These are phyloP conservation scores for Solanum sejunctum DNA, from an alignment of 257 asterid genomes.

Conservation along the genomic window DNA sequence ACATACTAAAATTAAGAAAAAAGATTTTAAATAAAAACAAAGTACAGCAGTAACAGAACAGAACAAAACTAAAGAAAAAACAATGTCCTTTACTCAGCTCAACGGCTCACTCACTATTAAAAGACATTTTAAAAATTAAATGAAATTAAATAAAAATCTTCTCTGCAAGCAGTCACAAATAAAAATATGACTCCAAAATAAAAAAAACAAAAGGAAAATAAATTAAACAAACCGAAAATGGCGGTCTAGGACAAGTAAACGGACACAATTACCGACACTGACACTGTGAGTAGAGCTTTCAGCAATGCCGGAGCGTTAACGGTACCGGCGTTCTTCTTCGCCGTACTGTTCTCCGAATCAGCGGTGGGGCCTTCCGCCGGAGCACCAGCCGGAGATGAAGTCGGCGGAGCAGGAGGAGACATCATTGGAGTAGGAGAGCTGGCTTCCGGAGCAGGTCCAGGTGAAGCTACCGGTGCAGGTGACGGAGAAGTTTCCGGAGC, in stretches of 20 bases:
- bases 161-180: slow-evolving; percentile 6
- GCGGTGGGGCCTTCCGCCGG: slow-evolving; percentile 55
- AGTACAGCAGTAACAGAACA: neutral
- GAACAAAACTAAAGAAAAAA: neutral
- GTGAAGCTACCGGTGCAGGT: slow-evolving; percentile 50
- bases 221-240: slow-evolving; percentile 21
- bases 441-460: slow-evolving; percentile 33
- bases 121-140: slow-evolving; percentile 1
- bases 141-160: slow-evolving; percentile 13
- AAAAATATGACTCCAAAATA: slow-evolving; percentile 13
- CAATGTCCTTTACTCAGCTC: neutral
- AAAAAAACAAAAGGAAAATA: neutral
- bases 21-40: neutral
- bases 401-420: slow-evolving; percentile 84
- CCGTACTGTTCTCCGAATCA: slow-evolving; percentile 60
- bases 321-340: slow-evolving; percentile 29
- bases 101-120: slow-evolving; percentile 1
- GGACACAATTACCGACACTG: slow-evolving; percentile 38
- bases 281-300: slow-evolving; percentile 29
- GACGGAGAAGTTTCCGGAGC: slow-evolving; percentile 67
- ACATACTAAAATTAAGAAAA: neutral
- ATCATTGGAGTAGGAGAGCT: slow-evolving; percentile 38
- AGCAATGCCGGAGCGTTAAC: slow-evolving; percentile 25
- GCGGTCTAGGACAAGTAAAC: slow-evolving; percentile 43
- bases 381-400: slow-evolving; percentile 41